Percentiles rank a stretch among this genome's conserved stretches.
Conservation (phyloP, 805 yeast genomes). For the Lachancea nothofagi region DNA sequence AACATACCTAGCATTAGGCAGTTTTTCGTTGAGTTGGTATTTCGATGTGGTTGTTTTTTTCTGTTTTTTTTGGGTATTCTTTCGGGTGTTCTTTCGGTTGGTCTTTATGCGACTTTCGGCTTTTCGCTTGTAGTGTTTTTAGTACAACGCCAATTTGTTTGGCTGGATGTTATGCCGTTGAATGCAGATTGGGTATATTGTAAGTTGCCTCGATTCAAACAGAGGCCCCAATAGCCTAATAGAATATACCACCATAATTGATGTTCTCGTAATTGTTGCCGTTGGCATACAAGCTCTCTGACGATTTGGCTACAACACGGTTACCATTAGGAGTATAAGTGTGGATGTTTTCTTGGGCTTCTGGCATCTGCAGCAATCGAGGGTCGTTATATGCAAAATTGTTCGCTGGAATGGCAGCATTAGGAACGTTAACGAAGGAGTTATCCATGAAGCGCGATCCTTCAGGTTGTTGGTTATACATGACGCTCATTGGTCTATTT, state of each 20-base stretch:
- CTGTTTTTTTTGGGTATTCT: neutral
- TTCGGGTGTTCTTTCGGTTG: neutral
- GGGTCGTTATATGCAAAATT: slow-evolving; percentile 8
- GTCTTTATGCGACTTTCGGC: neutral
- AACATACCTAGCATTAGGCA: too few species aligned
- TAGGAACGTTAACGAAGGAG: slow-evolving; percentile 2
- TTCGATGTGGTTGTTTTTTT: neutral
- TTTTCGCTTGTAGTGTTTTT: neutral
- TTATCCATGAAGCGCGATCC: slow-evolving; percentile 1
- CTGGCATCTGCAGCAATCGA: slow-evolving; percentile 8
- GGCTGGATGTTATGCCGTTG: neutral
- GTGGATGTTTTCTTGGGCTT: slow-evolving; percentile 3
- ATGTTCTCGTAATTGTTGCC: slow-evolving; percentile 4
- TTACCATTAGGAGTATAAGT: slow-evolving; percentile 1
- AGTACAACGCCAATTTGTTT: slow-evolving; percentile 3
- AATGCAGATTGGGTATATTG: slow-evolving; percentile 6
- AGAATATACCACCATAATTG: slow-evolving; percentile 3
- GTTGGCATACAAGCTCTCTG: slow-evolving; percentile 1
- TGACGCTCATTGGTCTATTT: neutral
- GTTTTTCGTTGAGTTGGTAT: neutral
- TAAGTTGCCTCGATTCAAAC: neutral
- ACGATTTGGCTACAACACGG: neutral
- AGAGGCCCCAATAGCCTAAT: slow-evolving; percentile 3
- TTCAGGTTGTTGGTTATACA: slow-evolving; percentile 6
- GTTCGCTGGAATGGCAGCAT: slow-evolving; percentile 4